These are phyloP conservation scores for Sporothrix protearum DNA, from an alignment of 2,329 filamentous ascomycete genomes.

Conservation along the genomic window DNA sequence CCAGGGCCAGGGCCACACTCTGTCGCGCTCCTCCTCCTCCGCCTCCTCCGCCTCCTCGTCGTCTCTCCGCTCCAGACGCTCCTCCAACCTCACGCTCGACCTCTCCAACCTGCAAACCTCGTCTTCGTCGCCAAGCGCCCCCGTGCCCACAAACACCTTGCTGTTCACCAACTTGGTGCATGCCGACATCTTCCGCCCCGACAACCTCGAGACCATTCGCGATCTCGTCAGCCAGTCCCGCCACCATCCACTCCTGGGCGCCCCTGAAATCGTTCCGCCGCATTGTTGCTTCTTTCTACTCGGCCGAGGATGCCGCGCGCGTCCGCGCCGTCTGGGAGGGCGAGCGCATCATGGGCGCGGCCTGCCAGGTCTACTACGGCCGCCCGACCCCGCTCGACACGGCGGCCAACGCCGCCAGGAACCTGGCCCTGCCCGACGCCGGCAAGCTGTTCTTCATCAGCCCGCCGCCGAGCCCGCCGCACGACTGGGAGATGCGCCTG, in stretches of 20 bases:
- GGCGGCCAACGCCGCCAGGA: constrained; percentile 45
- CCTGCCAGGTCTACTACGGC: constrained; percentile 66
- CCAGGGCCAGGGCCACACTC: background rate
- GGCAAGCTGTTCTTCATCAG: constrained; percentile 72
- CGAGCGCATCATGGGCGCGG: constrained; percentile 67
- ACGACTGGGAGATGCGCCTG: constrained; percentile 64
- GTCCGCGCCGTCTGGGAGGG: constrained; percentile 72
- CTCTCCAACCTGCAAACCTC: constrained; percentile 65
- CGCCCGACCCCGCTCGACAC: constrained; percentile 55
- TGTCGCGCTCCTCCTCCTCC: background rate
- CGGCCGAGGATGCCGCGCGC: constrained; percentile 63
- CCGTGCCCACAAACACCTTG: constrained; percentile 76
- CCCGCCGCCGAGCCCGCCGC: constrained; percentile 63
- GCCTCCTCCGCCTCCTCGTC: constrained; percentile 36
- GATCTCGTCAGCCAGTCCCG: constrained; percentile 67
- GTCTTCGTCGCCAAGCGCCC: constrained; percentile 39
- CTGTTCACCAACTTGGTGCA: constrained; percentile 78
- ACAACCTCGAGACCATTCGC: constrained; percentile 70
- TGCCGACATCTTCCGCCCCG: constrained; percentile 67
- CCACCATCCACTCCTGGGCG: constrained; percentile 71
- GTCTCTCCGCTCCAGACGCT: constrained; percentile 33
- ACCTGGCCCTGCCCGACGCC: constrained; percentile 63
- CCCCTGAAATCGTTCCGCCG: constrained; percentile 79
- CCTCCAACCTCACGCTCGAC: constrained; percentile 63
- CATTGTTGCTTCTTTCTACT: constrained; percentile 75